phyloP scores from a whole-genome alignment of 495 filamentous ascomycete species.

The Trichoderma virens region DNA sequence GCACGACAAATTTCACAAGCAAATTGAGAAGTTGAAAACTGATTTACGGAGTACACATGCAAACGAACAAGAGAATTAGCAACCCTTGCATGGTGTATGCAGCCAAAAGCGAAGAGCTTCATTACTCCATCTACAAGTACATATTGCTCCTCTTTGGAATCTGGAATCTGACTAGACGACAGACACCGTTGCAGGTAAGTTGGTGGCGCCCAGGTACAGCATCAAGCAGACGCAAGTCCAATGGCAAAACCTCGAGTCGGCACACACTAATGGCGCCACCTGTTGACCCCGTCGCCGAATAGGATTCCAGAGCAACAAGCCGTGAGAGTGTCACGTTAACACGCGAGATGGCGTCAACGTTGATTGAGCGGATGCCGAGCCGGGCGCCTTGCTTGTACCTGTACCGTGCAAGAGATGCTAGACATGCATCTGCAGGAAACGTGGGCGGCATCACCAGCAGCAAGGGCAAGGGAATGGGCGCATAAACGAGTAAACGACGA shows the following conservation, averaged over 20 bases:
- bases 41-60: not conserved
- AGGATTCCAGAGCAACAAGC: not conserved
- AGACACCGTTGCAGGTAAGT: not conserved
- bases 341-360: too few species aligned
- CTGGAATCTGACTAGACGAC: not conserved
- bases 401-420: too few species aligned
- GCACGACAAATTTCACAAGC: not conserved
- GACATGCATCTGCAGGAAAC: not conserved
- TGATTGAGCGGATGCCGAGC: not conserved
- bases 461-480: not conserved
- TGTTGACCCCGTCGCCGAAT: not conserved
- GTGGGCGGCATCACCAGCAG: not conserved
- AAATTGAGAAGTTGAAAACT: too few species aligned
- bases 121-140: too few species aligned
- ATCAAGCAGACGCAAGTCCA: not conserved
- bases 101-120: too few species aligned
- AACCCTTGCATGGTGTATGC: not conserved
- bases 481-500: not conserved
- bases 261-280: constrained; percentile 3
- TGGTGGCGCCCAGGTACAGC: not conserved
- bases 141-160: too few species aligned
- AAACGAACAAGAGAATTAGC: not conserved
- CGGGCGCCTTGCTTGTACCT: not conserved
- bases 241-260: not conserved
- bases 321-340: not conserved